Conservation (phyloP, 352 stramenopile genomes). For the Pythium scleroteichum region DNA sequence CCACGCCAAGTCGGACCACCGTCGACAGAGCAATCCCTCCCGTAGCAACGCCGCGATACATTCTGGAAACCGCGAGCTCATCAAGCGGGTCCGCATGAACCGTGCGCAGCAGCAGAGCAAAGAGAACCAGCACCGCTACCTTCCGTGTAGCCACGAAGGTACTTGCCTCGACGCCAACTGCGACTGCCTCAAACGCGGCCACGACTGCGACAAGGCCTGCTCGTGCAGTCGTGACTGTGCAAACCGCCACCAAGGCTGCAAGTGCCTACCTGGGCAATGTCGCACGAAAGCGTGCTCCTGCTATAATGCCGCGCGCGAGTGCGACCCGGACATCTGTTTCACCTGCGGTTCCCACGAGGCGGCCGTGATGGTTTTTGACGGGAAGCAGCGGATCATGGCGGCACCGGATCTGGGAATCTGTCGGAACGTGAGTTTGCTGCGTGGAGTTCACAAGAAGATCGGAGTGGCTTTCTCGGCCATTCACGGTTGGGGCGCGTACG, state of each 20-base stretch:
- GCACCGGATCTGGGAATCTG: constrained; percentile 48
- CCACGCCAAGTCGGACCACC: constrained; percentile 14
- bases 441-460: constrained; percentile 58
- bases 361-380: constrained; percentile 48
- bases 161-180: constrained; percentile 45
- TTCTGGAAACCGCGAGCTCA: constrained; percentile 32
- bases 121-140: constrained; percentile 55
- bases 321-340: constrained; percentile 75
- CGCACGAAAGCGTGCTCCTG: constrained; percentile 59
- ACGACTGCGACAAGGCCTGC: constrained; percentile 65
- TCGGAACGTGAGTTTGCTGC: constrained; percentile 64
- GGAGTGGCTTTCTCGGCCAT: constrained; percentile 66
- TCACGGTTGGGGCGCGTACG: constrained; percentile 73
- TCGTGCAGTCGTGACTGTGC: constrained; percentile 60
- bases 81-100: constrained; percentile 42
- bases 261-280: constrained; percentile 55
- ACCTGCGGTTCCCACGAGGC: constrained; percentile 65
- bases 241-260: constrained; percentile 70
- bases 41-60: constrained; percentile 16
- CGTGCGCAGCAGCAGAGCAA: constrained; percentile 39
- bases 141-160: constrained; percentile 61
- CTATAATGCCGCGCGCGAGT: constrained; percentile 53
- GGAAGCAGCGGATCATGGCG: constrained; percentile 24
- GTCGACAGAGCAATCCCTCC: constrained; percentile 9
- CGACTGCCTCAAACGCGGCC: constrained; percentile 49